phyloP scores from a whole-genome alignment of 2,329 filamentous ascomycete species.

The Whalleya microplaca region DNA sequence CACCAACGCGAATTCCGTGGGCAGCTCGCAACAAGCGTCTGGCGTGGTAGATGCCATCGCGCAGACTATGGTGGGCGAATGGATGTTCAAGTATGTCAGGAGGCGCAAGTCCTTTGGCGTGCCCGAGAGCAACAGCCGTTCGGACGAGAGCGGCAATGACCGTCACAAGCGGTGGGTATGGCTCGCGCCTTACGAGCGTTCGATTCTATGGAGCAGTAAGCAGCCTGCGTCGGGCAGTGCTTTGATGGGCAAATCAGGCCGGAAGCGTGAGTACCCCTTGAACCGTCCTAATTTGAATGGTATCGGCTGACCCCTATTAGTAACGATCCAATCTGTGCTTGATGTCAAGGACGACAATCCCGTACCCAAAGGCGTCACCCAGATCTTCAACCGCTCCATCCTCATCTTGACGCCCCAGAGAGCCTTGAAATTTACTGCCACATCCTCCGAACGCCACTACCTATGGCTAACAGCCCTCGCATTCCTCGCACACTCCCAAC shows the following conservation, averaged over 20 bases:
- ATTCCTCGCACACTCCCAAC: conserved; percentile 88
- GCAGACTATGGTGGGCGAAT: conserved; percentile 97
- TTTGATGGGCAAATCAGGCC: conserved; percentile 89
- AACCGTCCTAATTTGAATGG: conserved; percentile 24
- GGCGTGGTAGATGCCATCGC: conserved; percentile 95
- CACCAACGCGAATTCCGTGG: conserved; percentile 55
- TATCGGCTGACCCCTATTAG: conserved; percentile 52
- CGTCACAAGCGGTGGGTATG: conserved; percentile 98
- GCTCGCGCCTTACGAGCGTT: conserved; percentile 93
- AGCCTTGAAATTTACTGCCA: conserved; percentile 92
- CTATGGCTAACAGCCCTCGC: conserved; percentile 93
- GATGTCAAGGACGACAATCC: conserved; percentile 96
- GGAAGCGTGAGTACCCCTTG: conserved; percentile 74
- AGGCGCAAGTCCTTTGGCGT: conserved; percentile 90
- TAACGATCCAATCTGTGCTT: conserved; percentile 92
- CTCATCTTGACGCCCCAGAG: conserved; percentile 91
- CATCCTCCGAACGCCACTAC: conserved; percentile 83
- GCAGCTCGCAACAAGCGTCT: conserved; percentile 66
- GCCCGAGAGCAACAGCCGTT: conserved; percentile 64
- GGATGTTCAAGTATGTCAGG: conserved; percentile 92
- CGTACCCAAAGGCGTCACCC: conserved; percentile 68
- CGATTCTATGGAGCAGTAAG: conserved; percentile 98
- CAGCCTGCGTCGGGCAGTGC: conserved; percentile 88
- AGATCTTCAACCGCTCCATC: conserved; percentile 89
- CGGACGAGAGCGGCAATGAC: conserved; percentile 72